Percentiles rank a stretch among this genome's conserved stretches.
These are phyloP conservation scores for Cryptococcus sp. DNA, from an alignment of 1,284 basidiomycete species.

Conservation along the genomic window DNA sequence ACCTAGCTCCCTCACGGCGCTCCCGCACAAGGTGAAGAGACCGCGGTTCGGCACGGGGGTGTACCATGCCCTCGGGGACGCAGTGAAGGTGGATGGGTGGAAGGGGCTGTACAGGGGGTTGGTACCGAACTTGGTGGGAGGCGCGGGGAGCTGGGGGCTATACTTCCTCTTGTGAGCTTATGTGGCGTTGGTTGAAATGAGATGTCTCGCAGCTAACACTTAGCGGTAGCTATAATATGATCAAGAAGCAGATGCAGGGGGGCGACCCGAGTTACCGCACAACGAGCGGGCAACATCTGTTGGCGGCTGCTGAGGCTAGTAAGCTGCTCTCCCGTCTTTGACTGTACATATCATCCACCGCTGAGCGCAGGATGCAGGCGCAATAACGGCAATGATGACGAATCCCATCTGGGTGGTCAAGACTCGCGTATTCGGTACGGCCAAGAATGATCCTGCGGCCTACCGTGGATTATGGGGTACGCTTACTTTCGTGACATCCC, in stretches of 20 bases:
- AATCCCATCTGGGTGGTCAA: conserved; percentile 99
- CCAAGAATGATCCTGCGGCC: conserved; percentile 60
- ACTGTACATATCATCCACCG: not conserved
- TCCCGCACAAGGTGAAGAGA: conserved; percentile 27
- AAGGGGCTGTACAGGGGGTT: conserved; percentile 87
- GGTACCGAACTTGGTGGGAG: conserved; percentile 87
- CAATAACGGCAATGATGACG: conserved; percentile 87
- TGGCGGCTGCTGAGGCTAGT: conserved; percentile 95
- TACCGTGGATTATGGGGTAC: conserved; percentile 76
- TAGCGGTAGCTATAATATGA: conserved; percentile 77
- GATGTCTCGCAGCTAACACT: not conserved
- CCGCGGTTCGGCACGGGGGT: conserved; percentile 72
- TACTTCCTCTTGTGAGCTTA: conserved; percentile 91
- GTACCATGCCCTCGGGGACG: conserved; percentile 69
- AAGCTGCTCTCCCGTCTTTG: conserved; percentile 44
- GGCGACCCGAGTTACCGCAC: conserved; percentile 52
- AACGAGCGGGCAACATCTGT: conserved; percentile 74
- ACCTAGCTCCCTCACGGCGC: conserved; percentile 1
- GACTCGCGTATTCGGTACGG: conserved; percentile 93
- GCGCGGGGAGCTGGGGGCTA: conserved; percentile 95
- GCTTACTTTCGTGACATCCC: not conserved
- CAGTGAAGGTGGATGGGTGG: conserved; percentile 73
- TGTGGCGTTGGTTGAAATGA: not conserved
- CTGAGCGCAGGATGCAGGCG: conserved; percentile 56
- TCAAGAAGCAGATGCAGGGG: conserved; percentile 66